Conservation (phyloP, 441 rosid genomes). For the Gossypium aridum region DNA sequence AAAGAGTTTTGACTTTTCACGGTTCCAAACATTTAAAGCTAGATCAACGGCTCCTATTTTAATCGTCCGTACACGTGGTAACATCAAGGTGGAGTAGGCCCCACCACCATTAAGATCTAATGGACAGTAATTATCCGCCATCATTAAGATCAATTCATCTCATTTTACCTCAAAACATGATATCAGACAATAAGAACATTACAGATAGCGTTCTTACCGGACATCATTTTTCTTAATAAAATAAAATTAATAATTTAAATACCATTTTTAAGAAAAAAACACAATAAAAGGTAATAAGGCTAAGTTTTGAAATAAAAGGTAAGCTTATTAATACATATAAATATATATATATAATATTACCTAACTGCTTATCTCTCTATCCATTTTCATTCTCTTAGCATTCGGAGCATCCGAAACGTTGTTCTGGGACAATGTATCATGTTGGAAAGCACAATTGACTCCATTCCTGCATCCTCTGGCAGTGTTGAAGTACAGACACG, state of each 20-base stretch:
- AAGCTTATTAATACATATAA: conserved; percentile 1
- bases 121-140: too few relatives aligned
- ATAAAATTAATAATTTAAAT: too few relatives aligned
- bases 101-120: not conserved
- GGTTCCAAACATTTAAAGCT: not conserved
- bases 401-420: conserved; percentile 41
- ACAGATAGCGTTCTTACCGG: too few relatives aligned
- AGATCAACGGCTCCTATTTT: not conserved
- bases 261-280: too few relatives aligned
- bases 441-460: conserved; percentile 76
- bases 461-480: conserved; percentile 92
- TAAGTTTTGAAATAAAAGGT: conserved; percentile 4
- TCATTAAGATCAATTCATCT: too few relatives aligned
- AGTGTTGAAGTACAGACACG: conserved; percentile 83
- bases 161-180: too few relatives aligned
- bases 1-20: not conserved
- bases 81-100: not conserved
- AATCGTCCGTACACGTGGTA: not conserved
- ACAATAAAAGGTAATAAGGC: too few relatives aligned
- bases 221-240: too few relatives aligned
- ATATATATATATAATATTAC: not conserved
- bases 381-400: conserved; percentile 88
- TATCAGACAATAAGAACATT: too few relatives aligned
- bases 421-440: conserved; percentile 55
- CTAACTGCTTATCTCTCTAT: conserved; percentile 70